Percentiles rank a stretch among this genome's conserved stretches.
Evolutionary conservation across 192 early-diverging fungal species (phyloP).

Genomic region (Bifiguratus adelaidae): DNA sequence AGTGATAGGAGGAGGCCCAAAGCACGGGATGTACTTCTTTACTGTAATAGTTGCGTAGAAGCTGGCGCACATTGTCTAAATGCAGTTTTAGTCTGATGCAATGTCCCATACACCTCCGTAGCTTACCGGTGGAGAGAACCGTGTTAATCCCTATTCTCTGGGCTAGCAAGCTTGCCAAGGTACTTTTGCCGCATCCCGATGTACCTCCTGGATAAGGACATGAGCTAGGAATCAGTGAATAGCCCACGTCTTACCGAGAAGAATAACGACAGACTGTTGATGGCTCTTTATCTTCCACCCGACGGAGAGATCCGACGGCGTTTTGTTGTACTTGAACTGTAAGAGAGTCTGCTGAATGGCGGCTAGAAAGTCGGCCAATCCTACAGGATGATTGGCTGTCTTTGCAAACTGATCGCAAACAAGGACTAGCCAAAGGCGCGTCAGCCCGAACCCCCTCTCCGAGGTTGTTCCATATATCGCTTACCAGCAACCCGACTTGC

Average conservation of each 20-base stretch:
- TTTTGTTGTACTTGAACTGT: slow-evolving; percentile 2
- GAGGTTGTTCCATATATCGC: neutral
- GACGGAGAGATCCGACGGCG: slow-evolving; percentile 3
- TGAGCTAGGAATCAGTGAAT: neutral
- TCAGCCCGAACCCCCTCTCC: neutral
- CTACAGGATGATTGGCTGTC: neutral
- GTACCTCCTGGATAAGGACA: slow-evolving; percentile 3
- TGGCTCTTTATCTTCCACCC: slow-evolving; percentile 4
- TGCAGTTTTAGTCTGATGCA: neutral
- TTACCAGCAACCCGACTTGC: slow-evolving; percentile 6
- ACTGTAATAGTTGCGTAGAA: slow-evolving; percentile 9
- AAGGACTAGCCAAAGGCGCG: neutral
- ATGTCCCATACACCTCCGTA: neutral
- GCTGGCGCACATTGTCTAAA: slow-evolving; percentile 9
- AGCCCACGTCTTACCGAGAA: neutral
- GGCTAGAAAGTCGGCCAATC: neutral
- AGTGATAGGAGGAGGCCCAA: slow-evolving; percentile 15
- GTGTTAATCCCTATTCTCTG: slow-evolving; percentile 11
- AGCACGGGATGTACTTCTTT: neutral
- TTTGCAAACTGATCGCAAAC: neutral
- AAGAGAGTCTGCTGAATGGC: neutral
- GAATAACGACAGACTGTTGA: slow-evolving; percentile 9
- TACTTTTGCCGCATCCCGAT: slow-evolving; percentile 14
- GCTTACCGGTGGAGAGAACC: slow-evolving; percentile 8
- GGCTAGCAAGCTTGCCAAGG: slow-evolving; percentile 10